phyloP scores from a whole-genome alignment of 2,329 filamentous ascomycete genomes.

The Arthroderma sp. region DNA sequence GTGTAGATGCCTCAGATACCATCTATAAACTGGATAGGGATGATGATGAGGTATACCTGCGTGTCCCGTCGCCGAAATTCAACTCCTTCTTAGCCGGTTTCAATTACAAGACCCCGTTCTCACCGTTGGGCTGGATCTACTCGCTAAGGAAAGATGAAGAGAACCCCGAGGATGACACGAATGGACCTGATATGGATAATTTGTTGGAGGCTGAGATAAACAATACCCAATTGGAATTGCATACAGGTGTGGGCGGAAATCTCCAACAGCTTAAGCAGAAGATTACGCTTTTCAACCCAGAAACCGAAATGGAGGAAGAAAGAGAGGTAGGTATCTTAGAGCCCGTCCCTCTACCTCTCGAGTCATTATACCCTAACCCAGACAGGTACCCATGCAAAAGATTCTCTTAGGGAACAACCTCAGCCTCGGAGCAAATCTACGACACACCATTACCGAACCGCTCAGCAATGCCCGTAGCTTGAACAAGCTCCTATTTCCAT shows the following conservation, averaged over 20 bases:
- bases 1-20: no score
- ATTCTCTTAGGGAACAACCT: conserved; percentile 18
- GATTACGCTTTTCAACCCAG: conserved; percentile 14
- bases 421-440: conserved; percentile 21
- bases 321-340: conserved; percentile 16
- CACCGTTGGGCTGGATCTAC: conserved; percentile 13
- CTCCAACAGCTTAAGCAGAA: conserved; percentile 15
- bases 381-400: conserved; percentile 20
- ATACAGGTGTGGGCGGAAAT: conserved; percentile 20
- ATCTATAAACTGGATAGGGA: no score
- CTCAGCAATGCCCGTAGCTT: conserved; percentile 14
- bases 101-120: conserved; percentile 23
- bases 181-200: background rate
- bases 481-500: conserved; percentile 13
- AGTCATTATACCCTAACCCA: conserved; percentile 6
- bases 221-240: conserved; percentile 19
- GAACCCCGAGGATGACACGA: conserved; percentile 9
- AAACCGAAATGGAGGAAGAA: conserved; percentile 15
- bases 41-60: background rate
- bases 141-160: conserved; percentile 11
- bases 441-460: conserved; percentile 18
- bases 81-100: conserved; percentile 20
- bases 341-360: background rate
- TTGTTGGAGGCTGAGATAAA: conserved; percentile 12
- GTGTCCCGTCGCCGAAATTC: conserved; percentile 16